These are phyloP conservation scores for Fusarium solani-melongenae DNA, from an alignment of 2,329 filamentous ascomycete species.

Conservation along the genomic window DNA sequence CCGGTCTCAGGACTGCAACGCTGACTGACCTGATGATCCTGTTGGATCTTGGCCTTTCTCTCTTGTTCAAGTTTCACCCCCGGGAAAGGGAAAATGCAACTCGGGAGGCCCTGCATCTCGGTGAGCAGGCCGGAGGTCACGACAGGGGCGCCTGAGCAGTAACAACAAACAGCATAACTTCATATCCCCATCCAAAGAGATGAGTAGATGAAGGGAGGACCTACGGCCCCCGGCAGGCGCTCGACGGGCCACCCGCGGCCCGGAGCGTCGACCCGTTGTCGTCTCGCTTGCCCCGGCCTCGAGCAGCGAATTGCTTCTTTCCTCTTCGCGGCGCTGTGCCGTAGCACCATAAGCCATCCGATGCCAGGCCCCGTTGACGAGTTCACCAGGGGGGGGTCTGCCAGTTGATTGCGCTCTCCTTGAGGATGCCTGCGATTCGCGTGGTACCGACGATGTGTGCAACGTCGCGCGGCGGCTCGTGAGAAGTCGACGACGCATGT, in stretches of 20 bases:
- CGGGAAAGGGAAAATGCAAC: slow-evolving; percentile 21
- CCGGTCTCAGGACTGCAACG: slow-evolving; percentile 17
- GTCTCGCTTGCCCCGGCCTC: slow-evolving; percentile 40
- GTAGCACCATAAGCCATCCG: slow-evolving; percentile 25
- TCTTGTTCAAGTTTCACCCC: slow-evolving; percentile 14
- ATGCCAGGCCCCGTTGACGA: slow-evolving; percentile 19
- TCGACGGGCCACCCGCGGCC: slow-evolving; percentile 29
- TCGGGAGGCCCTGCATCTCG: neutral
- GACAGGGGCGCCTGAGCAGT: neutral
- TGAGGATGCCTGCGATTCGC: slow-evolving; percentile 7
- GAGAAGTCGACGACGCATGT: slow-evolving; percentile 20
- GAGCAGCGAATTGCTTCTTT: slow-evolving; percentile 40
- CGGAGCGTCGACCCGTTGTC: slow-evolving; percentile 31
- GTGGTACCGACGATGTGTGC: slow-evolving; percentile 20
- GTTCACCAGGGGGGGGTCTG: slow-evolving; percentile 9
- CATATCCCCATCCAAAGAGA: neutral
- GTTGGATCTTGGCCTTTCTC: slow-evolving; percentile 21
- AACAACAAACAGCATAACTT: slow-evolving; percentile 8
- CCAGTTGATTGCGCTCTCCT: neutral
- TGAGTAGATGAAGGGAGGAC: neutral
- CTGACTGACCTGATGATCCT: slow-evolving; percentile 5
- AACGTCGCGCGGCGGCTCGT: slow-evolving; percentile 38
- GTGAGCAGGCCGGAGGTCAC: slow-evolving; percentile 1
- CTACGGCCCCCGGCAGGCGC: slow-evolving; percentile 18
- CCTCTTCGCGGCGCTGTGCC: slow-evolving; percentile 18